Base-by-base conservation (phyloP, 1,284 basidiomycete species). In the Ustilago cynodontis region DNA sequence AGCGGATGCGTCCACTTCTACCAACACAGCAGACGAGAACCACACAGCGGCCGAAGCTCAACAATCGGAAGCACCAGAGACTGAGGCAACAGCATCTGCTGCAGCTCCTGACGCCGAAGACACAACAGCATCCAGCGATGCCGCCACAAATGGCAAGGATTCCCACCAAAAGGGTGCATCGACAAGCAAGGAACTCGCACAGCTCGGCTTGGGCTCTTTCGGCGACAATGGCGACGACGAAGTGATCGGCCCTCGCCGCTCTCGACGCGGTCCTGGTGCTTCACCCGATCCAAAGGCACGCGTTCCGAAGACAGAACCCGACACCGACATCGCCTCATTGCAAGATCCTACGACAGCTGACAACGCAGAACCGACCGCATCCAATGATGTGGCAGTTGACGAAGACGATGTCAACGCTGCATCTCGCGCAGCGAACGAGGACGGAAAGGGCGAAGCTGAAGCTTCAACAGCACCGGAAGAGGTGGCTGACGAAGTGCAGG, bases 181-280 rank as follows among this genome's bases (percentile, higher is more conserved):
- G 8, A 56, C 66, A 16, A 72, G 63, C 64, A 81, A 81, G 49
- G 80, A 80, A 47, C 71, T 81, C 24, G 69, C 78, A 26, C 70
- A 77, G 51, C 72, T 80, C 13, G 80, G 80, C 1, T 63, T 81
- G 16, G 51, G 53, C 51, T 67, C 66, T 6, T 71, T 80, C 14
- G 78, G 80, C 18, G 80, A 81, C 39, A 71, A 65, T 22, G 71
- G 56, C 8, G 72, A 74, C 11, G 75, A 73, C 10, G 73, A 56
- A n/a, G 54, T 74, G 7, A 35, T 72, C 2, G 76, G 67, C 1
- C 80, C 80, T 14, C 63, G 78, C 26, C 56, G 80, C 24, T 73
- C 71, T 39, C 71, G 72, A 22, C 63, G 80, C 18, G 74, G 65
- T 22, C 74, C 67, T 16, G 70, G 71, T 13, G 69, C 62, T 28